Evolutionary conservation across 1,284 basidiomycete genomes (phyloP), one percentile per base, ranked within the genome.

Genomic region (Moniliella sp.): DNA sequence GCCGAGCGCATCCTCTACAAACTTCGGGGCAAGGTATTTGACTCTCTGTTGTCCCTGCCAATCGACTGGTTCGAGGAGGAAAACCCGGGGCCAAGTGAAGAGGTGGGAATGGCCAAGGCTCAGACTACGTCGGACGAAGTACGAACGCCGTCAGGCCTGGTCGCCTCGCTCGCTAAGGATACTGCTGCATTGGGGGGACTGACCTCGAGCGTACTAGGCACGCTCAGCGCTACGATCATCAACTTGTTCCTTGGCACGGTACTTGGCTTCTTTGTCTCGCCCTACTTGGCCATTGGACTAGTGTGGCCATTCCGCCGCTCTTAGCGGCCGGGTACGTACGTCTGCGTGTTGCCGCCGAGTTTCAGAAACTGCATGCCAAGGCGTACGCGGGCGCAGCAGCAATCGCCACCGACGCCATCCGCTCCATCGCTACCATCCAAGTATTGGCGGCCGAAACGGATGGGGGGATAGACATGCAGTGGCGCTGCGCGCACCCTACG

Each of bases 151-250:
- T 34, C 43, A 3, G 25, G 29, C n/a, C 42, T 51, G 38, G 48
- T 48, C 19, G 43, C 44, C 3, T 32, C 36, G 13, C 43, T 54
- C n/a, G 39, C 39, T 19, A 41, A 46, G 23, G 50, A 53, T 28
- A 44, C 45, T 23, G 45, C 41, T 32, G 44, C 45, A 26, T 37
- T 50, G 18, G 48, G 44, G 18, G 48, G 48, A 1, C 42, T 53
- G 7, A 51, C 48, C 10, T 39, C 42, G 13, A 45, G 41, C 0
- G 46, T 53, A 18, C 48, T 50, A 15, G 48, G 50, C 1, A 48
- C 48, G n/a, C 46, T 53, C n/a, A 46, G 48, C 13, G 45, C 48
- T 36, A 48, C 50, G 30, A 17, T 45, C 13, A 40, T 51, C 40
- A 52, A 52, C 35, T 30, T 52, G 21, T 19, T 46, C 4, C 47